Conservation (phyloP, 1,139 yeast species). For the Debaryomyces udenii region DNA sequence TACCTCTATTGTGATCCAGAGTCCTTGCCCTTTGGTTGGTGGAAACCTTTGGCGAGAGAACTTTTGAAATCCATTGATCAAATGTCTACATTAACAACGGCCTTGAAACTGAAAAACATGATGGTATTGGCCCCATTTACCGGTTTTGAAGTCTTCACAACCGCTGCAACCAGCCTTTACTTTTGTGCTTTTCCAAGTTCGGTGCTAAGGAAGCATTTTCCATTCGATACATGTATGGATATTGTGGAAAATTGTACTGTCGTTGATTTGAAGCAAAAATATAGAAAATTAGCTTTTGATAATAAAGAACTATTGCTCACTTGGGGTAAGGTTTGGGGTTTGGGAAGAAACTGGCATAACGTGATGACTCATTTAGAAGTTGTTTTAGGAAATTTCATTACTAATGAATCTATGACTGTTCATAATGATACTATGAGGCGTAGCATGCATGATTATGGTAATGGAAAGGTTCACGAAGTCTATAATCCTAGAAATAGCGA, state of each 20-base stretch:
- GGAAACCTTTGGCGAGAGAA: constrained; percentile 27
- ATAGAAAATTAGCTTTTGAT: constrained; percentile 22
- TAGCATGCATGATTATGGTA: constrained; percentile 32
- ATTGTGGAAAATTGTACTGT: constrained; percentile 9
- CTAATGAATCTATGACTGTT: constrained; percentile 17
- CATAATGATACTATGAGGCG: constrained; percentile 26
- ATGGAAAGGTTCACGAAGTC: constrained; percentile 25
- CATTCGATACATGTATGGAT: constrained; percentile 7
- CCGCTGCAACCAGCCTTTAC: constrained; percentile 35
- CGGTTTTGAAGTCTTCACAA: constrained; percentile 40
- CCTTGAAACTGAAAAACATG: constrained; percentile 27
- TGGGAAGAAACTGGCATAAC: constrained; percentile 30
- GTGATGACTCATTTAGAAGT: constrained; percentile 22
- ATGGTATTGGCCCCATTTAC: constrained; percentile 45
- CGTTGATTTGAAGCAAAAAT: constrained; percentile 21
- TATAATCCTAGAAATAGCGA: constrained; percentile 14
- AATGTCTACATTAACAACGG: constrained; percentile 25
- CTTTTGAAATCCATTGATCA: constrained; percentile 29
- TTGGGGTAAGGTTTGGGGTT: constrained; percentile 30
- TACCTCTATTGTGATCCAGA: constrained; percentile 36
- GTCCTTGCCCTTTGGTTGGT: constrained; percentile 32
- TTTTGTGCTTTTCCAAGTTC: constrained; percentile 32
- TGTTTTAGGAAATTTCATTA: constrained; percentile 20
- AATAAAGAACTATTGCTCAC: constrained; percentile 21
- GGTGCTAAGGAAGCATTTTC: constrained; percentile 18